These are phyloP conservation scores for Hericium erinaceus DNA, from an alignment of 768 basidiomycete genomes.

Conservation along the genomic window DNA sequence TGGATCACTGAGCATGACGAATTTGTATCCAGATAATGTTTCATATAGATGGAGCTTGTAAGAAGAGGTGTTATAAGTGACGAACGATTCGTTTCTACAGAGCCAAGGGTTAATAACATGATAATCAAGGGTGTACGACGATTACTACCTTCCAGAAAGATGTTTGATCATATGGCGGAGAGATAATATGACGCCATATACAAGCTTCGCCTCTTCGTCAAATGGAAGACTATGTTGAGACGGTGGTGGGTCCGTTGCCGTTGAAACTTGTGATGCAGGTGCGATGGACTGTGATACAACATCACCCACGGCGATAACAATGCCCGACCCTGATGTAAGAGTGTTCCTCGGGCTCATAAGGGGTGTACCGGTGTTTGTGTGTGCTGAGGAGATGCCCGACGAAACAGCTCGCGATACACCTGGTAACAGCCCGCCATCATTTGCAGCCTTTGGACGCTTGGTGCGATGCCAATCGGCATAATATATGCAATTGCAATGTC, in stretches of 20 bases:
- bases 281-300: conserved; percentile 22
- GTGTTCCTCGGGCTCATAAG: conserved; percentile 59
- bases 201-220: conserved; percentile 95
- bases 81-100: conserved; percentile 81
- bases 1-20: conserved; percentile 89
- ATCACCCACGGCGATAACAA: conserved; percentile 54
- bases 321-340: conserved; percentile 51
- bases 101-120: not conserved
- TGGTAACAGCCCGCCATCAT: conserved; percentile 56
- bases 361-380: conserved; percentile 18
- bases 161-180: conserved; percentile 94
- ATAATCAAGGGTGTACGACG: conserved; percentile 7
- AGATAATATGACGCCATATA: conserved; percentile 91
- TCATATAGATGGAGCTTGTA: conserved; percentile 95
- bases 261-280: conserved; percentile 26
- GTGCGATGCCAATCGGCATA: conserved; percentile 94
- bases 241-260: conserved; percentile 21
- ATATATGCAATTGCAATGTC: conserved; percentile 89
- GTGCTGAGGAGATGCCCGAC: conserved; percentile 22
- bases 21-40: conserved; percentile 87
- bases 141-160: conserved; percentile 67
- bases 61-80: conserved; percentile 79
- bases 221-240: conserved; percentile 57
- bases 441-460: conserved; percentile 61
- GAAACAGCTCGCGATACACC: conserved; percentile 71